phyloP scores from a whole-genome alignment of 2,329 filamentous ascomycete species.

The Stemphylium beticola region DNA sequence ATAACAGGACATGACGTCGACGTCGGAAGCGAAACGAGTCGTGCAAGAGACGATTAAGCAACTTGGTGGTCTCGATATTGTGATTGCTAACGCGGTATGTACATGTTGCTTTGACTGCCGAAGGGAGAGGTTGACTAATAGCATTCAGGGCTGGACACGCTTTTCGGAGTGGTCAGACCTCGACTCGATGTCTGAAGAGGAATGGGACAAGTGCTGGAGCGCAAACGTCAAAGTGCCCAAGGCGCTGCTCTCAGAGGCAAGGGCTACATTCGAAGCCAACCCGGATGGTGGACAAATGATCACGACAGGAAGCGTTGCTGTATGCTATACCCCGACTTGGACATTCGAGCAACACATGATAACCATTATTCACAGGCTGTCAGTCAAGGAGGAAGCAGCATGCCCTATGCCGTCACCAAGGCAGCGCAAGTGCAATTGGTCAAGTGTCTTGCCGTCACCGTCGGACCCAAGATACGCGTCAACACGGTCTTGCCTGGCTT shows the following conservation, averaged over 20 bases:
- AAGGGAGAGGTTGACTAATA: background rate
- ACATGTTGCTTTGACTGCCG: background rate
- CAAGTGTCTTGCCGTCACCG: conserved; percentile 67
- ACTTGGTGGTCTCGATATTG: conserved; percentile 75
- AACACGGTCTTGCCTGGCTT: conserved; percentile 71
- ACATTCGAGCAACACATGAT: background rate
- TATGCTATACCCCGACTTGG: conserved; percentile 38
- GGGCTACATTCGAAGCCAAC: conserved; percentile 66
- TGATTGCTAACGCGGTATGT: conserved; percentile 75
- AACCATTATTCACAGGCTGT: conserved; percentile 48
- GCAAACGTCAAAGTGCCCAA: conserved; percentile 63
- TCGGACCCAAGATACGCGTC: conserved; percentile 67
- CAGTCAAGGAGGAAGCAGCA: conserved; percentile 60
- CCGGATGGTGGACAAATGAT: conserved; percentile 68
- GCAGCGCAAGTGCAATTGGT: conserved; percentile 73
- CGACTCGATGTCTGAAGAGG: conserved; percentile 63
- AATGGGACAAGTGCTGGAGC: conserved; percentile 71
- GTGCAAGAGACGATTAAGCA: conserved; percentile 64
- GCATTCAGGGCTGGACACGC: conserved; percentile 64
- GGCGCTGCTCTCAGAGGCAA: conserved; percentile 62
- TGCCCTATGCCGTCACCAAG: conserved; percentile 80
- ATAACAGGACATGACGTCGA: conserved; percentile 65
- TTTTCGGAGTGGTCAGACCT: conserved; percentile 64
- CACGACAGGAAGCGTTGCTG: conserved; percentile 68
- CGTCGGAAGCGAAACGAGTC: conserved; percentile 64